These are phyloP conservation scores for Ogataea methanolica DNA, from an alignment of 805 yeast species.

Conservation along the genomic window DNA sequence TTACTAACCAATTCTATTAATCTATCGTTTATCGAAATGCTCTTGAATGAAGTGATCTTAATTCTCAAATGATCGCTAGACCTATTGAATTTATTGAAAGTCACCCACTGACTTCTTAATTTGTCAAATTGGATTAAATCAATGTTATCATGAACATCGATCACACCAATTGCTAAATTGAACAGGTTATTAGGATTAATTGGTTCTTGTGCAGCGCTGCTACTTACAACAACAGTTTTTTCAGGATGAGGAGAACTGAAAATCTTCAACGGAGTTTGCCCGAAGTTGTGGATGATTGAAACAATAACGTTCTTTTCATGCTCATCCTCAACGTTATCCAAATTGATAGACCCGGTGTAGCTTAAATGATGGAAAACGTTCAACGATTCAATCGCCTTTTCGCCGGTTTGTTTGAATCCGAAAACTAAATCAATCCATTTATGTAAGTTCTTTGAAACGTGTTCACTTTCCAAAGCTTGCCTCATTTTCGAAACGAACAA, in stretches of 20 bases:
- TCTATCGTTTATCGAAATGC: conserved; percentile 34
- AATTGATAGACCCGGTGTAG: conserved; percentile 76
- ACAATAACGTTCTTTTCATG: conserved; percentile 71
- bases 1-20: conserved; percentile 42
- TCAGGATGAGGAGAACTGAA: conserved; percentile 65
- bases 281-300: conserved; percentile 86
- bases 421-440: conserved; percentile 84
- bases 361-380: conserved; percentile 84
- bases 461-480: conserved; percentile 79
- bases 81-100: conserved; percentile 26
- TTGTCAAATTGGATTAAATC: conserved; percentile 41
- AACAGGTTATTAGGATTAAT: conserved; percentile 30
- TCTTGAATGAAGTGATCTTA: conserved; percentile 7
- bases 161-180: conserved; percentile 34
- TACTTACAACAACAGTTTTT: conserved; percentile 13
- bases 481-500: conserved; percentile 71
- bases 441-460: conserved; percentile 71
- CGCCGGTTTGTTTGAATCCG: conserved; percentile 76
- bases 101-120: conserved; percentile 45
- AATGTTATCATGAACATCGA: conserved; percentile 39
- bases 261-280: conserved; percentile 79
- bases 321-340: conserved; percentile 70
- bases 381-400: conserved; percentile 56
- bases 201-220: conserved; percentile 35
- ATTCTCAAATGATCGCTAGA: conserved; percentile 5